Conservation (phyloP, 2,329 filamentous ascomycete species). For the Dactylonectria estremocensis region DNA sequence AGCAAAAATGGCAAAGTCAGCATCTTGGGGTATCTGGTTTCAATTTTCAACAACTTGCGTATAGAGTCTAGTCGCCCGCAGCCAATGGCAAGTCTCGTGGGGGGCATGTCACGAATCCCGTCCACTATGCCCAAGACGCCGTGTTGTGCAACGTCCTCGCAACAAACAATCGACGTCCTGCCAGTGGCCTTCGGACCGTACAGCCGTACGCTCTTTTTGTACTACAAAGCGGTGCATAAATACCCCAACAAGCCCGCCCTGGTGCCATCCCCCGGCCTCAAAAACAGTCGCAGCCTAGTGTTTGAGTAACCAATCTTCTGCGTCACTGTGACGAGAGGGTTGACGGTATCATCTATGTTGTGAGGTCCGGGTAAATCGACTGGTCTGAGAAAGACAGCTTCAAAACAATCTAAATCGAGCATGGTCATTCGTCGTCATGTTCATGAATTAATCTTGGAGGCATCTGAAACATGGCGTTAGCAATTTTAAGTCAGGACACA, state of each 20-base stretch:
- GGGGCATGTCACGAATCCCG: constrained; percentile 26
- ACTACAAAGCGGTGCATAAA: constrained; percentile 13
- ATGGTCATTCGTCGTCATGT: constrained; percentile 34
- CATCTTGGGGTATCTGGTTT: constrained; percentile 45
- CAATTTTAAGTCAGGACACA: constrained; percentile 6
- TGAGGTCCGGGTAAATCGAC: constrained; percentile 21
- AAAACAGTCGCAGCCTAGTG: constrained; percentile 14
- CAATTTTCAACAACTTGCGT: constrained; percentile 42
- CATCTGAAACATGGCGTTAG: constrained; percentile 45
- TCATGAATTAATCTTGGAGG: constrained; percentile 47
- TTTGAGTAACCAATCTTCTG: constrained; percentile 20
- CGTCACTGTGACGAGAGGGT: constrained; percentile 2
- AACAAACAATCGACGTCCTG: constrained; percentile 20
- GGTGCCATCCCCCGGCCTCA: constrained; percentile 8
- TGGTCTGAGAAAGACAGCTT: constrained; percentile 25
- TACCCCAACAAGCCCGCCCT: constrained; percentile 10
- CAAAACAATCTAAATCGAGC: constrained; percentile 31
- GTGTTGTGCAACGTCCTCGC: constrained; percentile 20
- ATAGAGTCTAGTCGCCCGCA: constrained; percentile 37
- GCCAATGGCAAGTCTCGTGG: constrained; percentile 25
- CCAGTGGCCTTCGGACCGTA: constrained; percentile 17
- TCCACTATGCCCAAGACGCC: constrained; percentile 23
- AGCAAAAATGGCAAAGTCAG: neutral
- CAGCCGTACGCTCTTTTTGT: constrained; percentile 8
- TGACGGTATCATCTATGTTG: constrained; percentile 18